These are phyloP conservation scores for Aplosporella prunicola DNA, from an alignment of 2,329 filamentous ascomycete species.

Conservation along the genomic window DNA sequence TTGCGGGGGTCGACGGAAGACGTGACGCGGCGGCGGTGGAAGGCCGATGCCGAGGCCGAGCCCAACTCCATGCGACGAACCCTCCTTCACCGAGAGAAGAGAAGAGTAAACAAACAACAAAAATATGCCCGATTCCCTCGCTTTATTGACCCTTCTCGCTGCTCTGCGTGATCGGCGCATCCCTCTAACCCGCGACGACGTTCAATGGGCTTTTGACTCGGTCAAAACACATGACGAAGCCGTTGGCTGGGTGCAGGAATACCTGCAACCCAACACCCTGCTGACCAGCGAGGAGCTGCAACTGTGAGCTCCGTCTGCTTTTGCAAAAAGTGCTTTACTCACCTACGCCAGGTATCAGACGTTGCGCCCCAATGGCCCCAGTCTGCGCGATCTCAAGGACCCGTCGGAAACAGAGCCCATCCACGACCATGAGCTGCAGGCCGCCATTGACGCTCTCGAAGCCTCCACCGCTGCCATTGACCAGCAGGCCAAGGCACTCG, in stretches of 20 bases:
- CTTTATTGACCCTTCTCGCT: too few relatives aligned
- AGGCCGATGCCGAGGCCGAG: too few relatives aligned
- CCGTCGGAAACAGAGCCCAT: slow-evolving; percentile 36
- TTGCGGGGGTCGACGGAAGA: too few relatives aligned
- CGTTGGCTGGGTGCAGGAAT: slow-evolving; percentile 38
- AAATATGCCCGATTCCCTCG: too few relatives aligned
- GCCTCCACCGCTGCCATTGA: slow-evolving; percentile 55
- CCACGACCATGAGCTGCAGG: slow-evolving; percentile 49
- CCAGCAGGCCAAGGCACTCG: slow-evolving; percentile 53
- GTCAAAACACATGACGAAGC: slow-evolving; percentile 31
- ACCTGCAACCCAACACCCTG: slow-evolving; percentile 37
- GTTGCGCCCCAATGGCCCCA: slow-evolving; percentile 23
- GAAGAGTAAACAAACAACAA: too few relatives aligned
- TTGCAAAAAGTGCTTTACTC: neutral
- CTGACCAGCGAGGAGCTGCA: slow-evolving; percentile 41
- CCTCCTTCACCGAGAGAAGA: too few relatives aligned
- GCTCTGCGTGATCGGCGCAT: slow-evolving; percentile 37
- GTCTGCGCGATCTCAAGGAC: slow-evolving; percentile 23
- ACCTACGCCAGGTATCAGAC: slow-evolving; percentile 21
- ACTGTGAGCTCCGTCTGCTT: slow-evolving; percentile 25
- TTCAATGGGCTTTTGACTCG: slow-evolving; percentile 39
- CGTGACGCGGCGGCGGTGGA: too few relatives aligned
- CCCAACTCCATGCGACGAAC: too few relatives aligned
- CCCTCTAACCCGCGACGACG: slow-evolving; percentile 35
- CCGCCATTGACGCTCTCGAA: slow-evolving; percentile 55